A percentile compares a stretch with the other conserved stretches of the same genome.
Conservation (phyloP, 495 filamentous ascomycete genomes). For the Tetracladium setigerum region DNA sequence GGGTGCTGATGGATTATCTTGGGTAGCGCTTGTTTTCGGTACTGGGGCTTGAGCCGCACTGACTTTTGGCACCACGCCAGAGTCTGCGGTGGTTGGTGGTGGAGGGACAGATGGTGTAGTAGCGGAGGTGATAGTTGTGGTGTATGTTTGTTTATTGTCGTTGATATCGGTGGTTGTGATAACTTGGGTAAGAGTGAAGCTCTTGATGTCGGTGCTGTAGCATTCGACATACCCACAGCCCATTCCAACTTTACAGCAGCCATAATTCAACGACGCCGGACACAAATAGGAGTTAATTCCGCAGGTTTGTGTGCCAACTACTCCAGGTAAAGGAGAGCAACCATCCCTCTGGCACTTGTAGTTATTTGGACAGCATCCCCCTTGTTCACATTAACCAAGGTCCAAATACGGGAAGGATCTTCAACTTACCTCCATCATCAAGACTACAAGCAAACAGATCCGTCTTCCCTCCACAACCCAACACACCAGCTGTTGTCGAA, state of each 20-base stretch:
- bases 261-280: slow-evolving; percentile 11
- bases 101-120: slow-evolving; percentile 7
- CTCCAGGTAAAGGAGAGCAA: slow-evolving; percentile 13
- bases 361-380: slow-evolving; percentile 18
- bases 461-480: slow-evolving; percentile 10
- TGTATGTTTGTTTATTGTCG: slow-evolving; percentile 7
- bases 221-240: slow-evolving; percentile 13
- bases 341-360: slow-evolving; percentile 11
- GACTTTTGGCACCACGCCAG: slow-evolving; percentile 8
- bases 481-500: slow-evolving; percentile 13
- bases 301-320: slow-evolving; percentile 12
- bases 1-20: neutral
- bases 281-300: slow-evolving; percentile 6
- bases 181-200: slow-evolving; percentile 11
- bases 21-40: slow-evolving; percentile 7
- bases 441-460: slow-evolving; percentile 12
- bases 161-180: slow-evolving; percentile 14
- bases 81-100: neutral
- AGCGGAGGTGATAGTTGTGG: slow-evolving; percentile 9
- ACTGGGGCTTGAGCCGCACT: slow-evolving; percentile 5
- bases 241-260: slow-evolving; percentile 17
- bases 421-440: slow-evolving; percentile 15
- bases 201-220: slow-evolving; percentile 10
- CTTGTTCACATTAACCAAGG: slow-evolving; percentile 3
- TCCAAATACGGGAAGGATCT: neutral